These are phyloP conservation scores for Herpetospermum pedunculosum DNA, from an alignment of 306 rosid genomes.

Conservation along the genomic window DNA sequence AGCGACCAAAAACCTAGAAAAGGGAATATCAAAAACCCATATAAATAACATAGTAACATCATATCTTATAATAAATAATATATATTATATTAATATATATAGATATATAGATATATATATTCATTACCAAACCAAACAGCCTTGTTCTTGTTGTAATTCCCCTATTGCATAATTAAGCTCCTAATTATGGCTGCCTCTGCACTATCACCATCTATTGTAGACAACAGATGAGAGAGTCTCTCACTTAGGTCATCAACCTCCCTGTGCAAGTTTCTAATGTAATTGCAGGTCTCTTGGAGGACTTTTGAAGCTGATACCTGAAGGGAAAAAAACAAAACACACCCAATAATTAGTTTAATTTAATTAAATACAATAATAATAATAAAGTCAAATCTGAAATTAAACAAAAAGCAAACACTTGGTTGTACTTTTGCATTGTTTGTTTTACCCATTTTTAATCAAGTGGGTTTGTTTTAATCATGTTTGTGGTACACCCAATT, in stretches of 20 bases:
- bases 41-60: background rate
- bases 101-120: background rate
- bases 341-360: background rate
- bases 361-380: background rate
- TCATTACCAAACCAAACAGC: background rate
- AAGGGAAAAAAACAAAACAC: background rate
- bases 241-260: constrained; percentile 92
- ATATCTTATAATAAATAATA: background rate
- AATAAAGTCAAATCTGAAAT: background rate
- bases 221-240: constrained; percentile 73
- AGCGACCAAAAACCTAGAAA: constrained; percentile 12
- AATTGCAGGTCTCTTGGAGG: constrained; percentile 97
- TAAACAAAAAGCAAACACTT: background rate
- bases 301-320: constrained; percentile 98
- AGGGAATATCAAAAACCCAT: background rate
- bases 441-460: background rate
- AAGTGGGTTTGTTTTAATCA: background rate
- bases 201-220: constrained; percentile 84
- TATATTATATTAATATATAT: background rate
- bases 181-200: constrained; percentile 89
- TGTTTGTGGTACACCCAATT: background rate
- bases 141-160: background rate
- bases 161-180: constrained; percentile 73
- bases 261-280: constrained; percentile 74
- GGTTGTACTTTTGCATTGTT: background rate